Conservation (phyloP, 345 rosid genomes). For the Brassica rapa region DNA sequence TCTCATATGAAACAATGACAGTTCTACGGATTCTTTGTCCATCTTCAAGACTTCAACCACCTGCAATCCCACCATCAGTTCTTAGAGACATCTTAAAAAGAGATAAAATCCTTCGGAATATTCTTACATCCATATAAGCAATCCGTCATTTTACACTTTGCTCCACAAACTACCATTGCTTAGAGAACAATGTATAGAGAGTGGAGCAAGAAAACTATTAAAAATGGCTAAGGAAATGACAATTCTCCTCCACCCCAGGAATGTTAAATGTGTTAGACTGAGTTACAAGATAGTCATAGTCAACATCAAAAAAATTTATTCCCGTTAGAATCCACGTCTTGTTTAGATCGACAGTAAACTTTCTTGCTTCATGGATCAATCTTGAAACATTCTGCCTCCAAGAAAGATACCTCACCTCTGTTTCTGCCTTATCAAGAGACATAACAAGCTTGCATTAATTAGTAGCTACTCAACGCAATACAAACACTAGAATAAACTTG, state of each 20-base stretch:
- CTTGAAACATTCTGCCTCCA: slow-evolving; percentile 81
- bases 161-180: no score
- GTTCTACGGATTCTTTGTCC: no score
- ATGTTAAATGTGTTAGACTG: slow-evolving; percentile 82
- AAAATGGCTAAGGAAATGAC: slow-evolving; percentile 41
- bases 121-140: no score
- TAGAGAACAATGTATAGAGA: no score
- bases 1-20: no score
- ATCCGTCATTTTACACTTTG: no score
- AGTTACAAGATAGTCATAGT: slow-evolving; percentile 81
- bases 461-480: slow-evolving; percentile 11
- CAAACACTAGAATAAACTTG: background rate
- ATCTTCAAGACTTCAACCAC: no score
- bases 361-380: slow-evolving; percentile 72
- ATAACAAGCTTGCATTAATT: background rate
- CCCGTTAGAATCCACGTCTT: slow-evolving; percentile 46
- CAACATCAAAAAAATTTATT: slow-evolving; percentile 65
- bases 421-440: slow-evolving; percentile 47
- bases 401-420: slow-evolving; percentile 48
- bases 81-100: no score
- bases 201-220: no score
- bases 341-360: slow-evolving; percentile 60
- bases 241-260: slow-evolving; percentile 80
- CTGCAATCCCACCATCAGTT: no score
- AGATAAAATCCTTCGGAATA: no score